Evolutionary conservation across 192 early-diverging fungal genomes (phyloP).

Genomic region (Linnemannia exigua): DNA sequence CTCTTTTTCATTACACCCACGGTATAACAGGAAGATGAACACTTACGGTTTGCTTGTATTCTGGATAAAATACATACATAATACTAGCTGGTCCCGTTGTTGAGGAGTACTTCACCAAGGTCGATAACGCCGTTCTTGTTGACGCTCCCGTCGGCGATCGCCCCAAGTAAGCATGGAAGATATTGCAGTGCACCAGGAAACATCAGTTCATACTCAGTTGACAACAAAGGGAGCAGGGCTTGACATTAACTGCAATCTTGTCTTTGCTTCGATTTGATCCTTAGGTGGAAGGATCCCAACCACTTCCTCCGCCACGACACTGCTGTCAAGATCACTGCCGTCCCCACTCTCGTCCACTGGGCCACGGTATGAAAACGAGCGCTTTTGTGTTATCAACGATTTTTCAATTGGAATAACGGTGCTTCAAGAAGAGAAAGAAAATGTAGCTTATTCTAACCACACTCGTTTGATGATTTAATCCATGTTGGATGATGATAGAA

Average conservation of each 20-base stretch:
- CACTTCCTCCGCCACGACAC: slow-evolving; percentile 46
- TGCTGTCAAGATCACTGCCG: slow-evolving; percentile 35
- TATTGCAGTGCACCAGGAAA: neutral
- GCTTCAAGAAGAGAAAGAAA: no score
- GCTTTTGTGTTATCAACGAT: neutral
- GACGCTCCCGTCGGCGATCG: slow-evolving; percentile 46
- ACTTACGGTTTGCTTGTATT: neutral
- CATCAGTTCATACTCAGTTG: neutral
- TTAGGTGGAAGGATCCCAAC: slow-evolving; percentile 51
- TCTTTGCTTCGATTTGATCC: neutral
- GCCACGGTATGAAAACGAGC: slow-evolving; percentile 18
- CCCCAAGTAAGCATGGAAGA: slow-evolving; percentile 35
- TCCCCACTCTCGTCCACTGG: slow-evolving; percentile 50
- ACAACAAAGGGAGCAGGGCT: neutral
- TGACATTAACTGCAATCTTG: neutral
- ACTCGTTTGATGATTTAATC: neutral
- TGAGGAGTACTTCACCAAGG: slow-evolving; percentile 30
- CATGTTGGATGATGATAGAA: slow-evolving; percentile 22
- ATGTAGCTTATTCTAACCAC: neutral
- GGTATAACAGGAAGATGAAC: neutral
- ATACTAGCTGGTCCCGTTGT: slow-evolving; percentile 37
- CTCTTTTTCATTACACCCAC: neutral
- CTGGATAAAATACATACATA: neutral
- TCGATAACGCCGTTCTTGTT: slow-evolving; percentile 40
- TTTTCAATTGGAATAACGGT: neutral